phyloP scores from a whole-genome alignment of 2,329 filamentous ascomycete species.

The Colletotrichum tropicicola region DNA sequence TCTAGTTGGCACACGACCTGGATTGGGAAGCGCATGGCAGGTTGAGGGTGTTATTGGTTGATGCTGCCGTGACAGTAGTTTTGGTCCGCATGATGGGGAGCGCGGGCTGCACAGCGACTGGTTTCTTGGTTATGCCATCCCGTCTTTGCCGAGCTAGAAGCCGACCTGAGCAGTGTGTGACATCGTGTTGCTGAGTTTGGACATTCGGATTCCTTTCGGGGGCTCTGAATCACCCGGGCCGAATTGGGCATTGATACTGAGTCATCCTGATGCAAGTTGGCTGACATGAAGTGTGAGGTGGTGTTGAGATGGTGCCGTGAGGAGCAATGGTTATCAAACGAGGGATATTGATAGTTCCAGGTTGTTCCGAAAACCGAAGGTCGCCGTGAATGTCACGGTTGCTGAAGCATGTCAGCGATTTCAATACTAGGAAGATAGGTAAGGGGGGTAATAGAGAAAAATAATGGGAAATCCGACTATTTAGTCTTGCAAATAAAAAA shows the following conservation, averaged over 20 bases:
- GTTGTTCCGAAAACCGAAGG: no score
- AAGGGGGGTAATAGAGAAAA: no score
- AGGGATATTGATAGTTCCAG: no score
- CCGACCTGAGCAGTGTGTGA: background rate
- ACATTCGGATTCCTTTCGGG: background rate
- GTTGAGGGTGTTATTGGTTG: background rate
- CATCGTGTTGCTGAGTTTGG: conserved; percentile 4
- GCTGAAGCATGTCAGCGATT: no score
- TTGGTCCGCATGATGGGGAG: background rate
- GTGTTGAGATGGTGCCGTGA: no score
- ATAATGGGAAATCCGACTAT: no score
- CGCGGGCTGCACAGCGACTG: background rate
- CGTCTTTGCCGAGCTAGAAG: background rate
- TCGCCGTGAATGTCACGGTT: no score
- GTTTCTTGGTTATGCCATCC: background rate
- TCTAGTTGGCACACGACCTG: background rate
- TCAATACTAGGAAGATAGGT: no score
- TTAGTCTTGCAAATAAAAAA: no score
- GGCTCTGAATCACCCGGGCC: background rate
- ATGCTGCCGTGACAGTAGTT: background rate
- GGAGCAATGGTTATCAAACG: background rate
- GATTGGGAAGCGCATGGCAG: background rate
- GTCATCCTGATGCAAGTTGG: background rate
- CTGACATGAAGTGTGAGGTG: no score
- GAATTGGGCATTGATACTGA: background rate